Evolutionary conservation across 169 alveolate genomes (phyloP).

Genomic region (Plasmodium berghei): DNA sequence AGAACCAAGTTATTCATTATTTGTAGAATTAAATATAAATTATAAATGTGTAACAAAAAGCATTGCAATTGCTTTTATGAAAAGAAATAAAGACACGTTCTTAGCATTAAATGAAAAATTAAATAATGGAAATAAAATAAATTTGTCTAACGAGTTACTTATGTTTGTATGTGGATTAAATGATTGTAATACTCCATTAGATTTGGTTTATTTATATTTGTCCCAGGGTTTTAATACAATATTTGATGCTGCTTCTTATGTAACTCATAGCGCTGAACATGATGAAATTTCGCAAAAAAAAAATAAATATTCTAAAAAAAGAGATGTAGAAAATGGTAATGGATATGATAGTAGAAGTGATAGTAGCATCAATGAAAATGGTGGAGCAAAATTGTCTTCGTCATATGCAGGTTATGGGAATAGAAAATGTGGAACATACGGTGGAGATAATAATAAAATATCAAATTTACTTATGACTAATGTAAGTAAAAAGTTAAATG

Average conservation of each 20-base stretch:
- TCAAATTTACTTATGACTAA: constrained; percentile 69
- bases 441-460: constrained; percentile 65
- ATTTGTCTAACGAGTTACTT: constrained; percentile 56
- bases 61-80: constrained; percentile 73
- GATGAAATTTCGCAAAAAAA: constrained; percentile 19
- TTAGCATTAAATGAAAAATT: constrained; percentile 15
- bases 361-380: background rate
- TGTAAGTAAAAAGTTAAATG: constrained; percentile 85
- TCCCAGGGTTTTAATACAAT: constrained; percentile 76
- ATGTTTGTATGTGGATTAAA: constrained; percentile 76
- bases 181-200: constrained; percentile 75
- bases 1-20: constrained; percentile 33
- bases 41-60: constrained; percentile 72
- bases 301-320: constrained; percentile 13
- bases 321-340: constrained; percentile 11
- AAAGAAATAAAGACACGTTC: constrained; percentile 69
- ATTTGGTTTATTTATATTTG: constrained; percentile 71
- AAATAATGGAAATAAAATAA: constrained; percentile 61
- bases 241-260: constrained; percentile 76
- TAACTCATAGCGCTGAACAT: background rate
- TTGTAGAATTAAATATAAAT: constrained; percentile 71
- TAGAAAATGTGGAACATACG: constrained; percentile 22
- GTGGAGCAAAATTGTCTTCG: background rate
- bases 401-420: background rate
- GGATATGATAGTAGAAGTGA: background rate